Evolutionary conservation across 2,329 filamentous ascomycete genomes (phyloP).

Genomic region (Pyricularia grisea): DNA sequence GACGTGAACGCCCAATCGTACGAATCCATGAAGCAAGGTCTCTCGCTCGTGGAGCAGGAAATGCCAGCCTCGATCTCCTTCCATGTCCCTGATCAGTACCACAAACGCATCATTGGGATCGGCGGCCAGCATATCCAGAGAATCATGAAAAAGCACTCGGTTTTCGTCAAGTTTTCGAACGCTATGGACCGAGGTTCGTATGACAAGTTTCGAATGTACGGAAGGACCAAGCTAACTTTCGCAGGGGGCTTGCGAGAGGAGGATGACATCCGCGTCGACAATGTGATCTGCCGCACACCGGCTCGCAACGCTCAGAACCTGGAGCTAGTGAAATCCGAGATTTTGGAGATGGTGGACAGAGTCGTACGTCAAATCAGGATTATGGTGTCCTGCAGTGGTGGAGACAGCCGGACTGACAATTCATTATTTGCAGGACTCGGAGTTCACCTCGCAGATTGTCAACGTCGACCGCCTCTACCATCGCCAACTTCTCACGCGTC

Average conservation of each 20-base stretch:
- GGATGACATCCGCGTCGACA: slow-evolving; percentile 97
- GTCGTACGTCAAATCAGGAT: slow-evolving; percentile 45
- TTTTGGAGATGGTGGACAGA: slow-evolving; percentile 98
- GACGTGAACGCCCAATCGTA: slow-evolving; percentile 90
- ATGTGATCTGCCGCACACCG: slow-evolving; percentile 95
- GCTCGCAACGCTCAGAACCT: slow-evolving; percentile 94
- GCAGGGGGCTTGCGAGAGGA: slow-evolving; percentile 76
- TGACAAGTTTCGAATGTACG: neutral
- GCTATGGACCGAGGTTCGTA: slow-evolving; percentile 81
- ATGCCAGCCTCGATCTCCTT: slow-evolving; percentile 99
- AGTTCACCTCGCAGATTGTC: slow-evolving; percentile 91
- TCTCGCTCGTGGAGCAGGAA: slow-evolving; percentile 92
- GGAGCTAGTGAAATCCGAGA: slow-evolving; percentile 96
- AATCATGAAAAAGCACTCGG: slow-evolving; percentile 99
- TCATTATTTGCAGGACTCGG: slow-evolving; percentile 58
- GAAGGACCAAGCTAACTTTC: slow-evolving; percentile 16
- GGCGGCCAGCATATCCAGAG: slow-evolving; percentile 97
- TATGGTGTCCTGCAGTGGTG: too few relatives aligned
- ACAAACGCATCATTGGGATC: slow-evolving; percentile 98
- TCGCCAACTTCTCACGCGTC: slow-evolving; percentile 80
- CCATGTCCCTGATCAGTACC: slow-evolving; percentile 97
- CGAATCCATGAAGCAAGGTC: slow-evolving; percentile 85
- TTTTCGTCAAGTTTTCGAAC: slow-evolving; percentile 99
- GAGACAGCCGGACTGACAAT: neutral
- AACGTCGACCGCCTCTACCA: slow-evolving; percentile 93